phyloP scores from a whole-genome alignment of 2,329 filamentous ascomycete genomes.

The Lasiodiplodia sp. region DNA sequence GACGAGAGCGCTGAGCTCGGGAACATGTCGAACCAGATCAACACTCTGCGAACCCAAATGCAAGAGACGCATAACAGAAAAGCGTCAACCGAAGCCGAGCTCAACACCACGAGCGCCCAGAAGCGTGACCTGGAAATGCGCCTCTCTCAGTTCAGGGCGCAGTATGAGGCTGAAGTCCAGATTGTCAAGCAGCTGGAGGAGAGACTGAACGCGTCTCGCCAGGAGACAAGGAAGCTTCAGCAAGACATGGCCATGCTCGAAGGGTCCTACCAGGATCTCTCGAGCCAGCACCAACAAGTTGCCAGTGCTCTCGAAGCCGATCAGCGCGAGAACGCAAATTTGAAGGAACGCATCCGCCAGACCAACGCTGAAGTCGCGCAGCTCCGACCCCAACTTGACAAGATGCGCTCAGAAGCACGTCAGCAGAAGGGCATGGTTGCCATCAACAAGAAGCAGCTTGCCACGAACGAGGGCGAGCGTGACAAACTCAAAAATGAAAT shows the following conservation, averaged over 20 bases:
- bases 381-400: slow-evolving; percentile 90
- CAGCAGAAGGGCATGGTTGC: slow-evolving; percentile 96
- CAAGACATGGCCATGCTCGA: slow-evolving; percentile 85
- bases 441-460: slow-evolving; percentile 97
- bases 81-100: slow-evolving; percentile 77
- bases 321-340: slow-evolving; percentile 81
- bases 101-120: slow-evolving; percentile 81
- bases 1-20: slow-evolving; percentile 91
- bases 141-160: slow-evolving; percentile 80
- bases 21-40: slow-evolving; percentile 95
- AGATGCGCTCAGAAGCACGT: slow-evolving; percentile 87
- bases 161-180: slow-evolving; percentile 94
- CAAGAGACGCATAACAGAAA: slow-evolving; percentile 89
- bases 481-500: slow-evolving; percentile 87
- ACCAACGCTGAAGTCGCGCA: slow-evolving; percentile 83
- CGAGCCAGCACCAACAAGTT: slow-evolving; percentile 81
- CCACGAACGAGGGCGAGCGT: slow-evolving; percentile 85
- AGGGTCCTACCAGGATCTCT: slow-evolving; percentile 79
- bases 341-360: slow-evolving; percentile 87
- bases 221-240: slow-evolving; percentile 84
- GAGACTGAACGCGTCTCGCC: slow-evolving; percentile 75
- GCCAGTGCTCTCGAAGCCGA: slow-evolving; percentile 79
- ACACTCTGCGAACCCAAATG: slow-evolving; percentile 90
- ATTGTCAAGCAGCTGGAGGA: slow-evolving; percentile 86
- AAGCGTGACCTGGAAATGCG: slow-evolving; percentile 94